Evolutionary conservation across 176 grass and related monocot genomes (phyloP).

Genomic region (Oryza meridionalis): DNA sequence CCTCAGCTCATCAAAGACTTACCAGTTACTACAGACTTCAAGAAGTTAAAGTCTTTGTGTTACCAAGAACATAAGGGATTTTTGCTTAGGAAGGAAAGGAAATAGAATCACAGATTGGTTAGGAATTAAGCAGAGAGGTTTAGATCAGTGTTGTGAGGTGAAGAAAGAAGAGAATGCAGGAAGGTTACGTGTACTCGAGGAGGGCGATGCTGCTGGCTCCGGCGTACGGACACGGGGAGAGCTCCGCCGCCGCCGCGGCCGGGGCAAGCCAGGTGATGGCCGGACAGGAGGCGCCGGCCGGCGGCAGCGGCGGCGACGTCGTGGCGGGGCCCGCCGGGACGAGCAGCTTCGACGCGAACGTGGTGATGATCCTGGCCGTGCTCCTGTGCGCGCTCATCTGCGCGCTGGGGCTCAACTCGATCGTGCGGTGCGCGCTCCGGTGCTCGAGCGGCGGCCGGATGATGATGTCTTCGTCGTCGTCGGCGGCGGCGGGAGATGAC

Average conservation of each 20-base stretch:
- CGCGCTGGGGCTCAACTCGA: slow-evolving; percentile 81
- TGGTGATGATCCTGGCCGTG: slow-evolving; percentile 84
- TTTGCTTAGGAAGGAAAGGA: neutral
- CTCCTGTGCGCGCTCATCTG: slow-evolving; percentile 78
- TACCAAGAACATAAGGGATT: neutral
- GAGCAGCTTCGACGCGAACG: slow-evolving; percentile 69
- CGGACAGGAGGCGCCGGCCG: slow-evolving; percentile 17
- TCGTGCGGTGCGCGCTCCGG: slow-evolving; percentile 76
- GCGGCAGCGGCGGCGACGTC: slow-evolving; percentile 19
- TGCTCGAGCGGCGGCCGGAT: slow-evolving; percentile 46
- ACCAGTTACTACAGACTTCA: neutral
- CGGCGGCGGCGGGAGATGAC: neutral
- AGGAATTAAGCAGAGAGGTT: neutral
- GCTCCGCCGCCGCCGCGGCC: slow-evolving; percentile 11
- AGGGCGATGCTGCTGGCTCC: slow-evolving; percentile 60
- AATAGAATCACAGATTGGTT: neutral
- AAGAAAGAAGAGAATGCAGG: neutral
- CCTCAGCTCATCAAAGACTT: slow-evolving; percentile 37
- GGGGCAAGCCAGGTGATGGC: slow-evolving; percentile 29
- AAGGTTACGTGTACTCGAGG: slow-evolving; percentile 47
- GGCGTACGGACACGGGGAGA: slow-evolving; percentile 32
- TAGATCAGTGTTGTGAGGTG: neutral
- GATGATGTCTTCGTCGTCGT: neutral
- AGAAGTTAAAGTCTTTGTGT: neutral
- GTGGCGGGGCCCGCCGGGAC: neutral